Conservation (phyloP, 805 yeast genomes). For the Kluyveromyces dobzhanskii region DNA sequence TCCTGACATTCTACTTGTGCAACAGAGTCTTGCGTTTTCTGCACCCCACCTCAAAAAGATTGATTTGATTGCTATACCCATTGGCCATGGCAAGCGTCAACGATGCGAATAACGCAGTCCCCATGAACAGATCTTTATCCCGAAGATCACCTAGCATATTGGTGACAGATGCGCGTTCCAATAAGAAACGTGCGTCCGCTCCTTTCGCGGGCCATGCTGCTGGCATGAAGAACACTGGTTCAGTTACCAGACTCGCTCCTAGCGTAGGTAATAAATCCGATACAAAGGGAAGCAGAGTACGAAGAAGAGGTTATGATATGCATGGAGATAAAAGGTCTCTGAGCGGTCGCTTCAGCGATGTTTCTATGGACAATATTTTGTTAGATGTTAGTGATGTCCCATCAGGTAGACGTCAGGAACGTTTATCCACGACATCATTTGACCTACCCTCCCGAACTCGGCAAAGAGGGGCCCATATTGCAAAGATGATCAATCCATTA, state of each 20-base stretch:
- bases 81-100: neutral
- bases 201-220: slow-evolving; percentile 68
- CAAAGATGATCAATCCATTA: slow-evolving; percentile 22
- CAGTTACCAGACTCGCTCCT: neutral
- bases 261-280: neutral
- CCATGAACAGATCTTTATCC: slow-evolving; percentile 26
- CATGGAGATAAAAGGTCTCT: slow-evolving; percentile 8
- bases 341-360: slow-evolving; percentile 52
- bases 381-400: slow-evolving; percentile 83
- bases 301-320: slow-evolving; percentile 1
- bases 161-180: slow-evolving; percentile 78
- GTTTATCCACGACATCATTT: slow-evolving; percentile 31
- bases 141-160: slow-evolving; percentile 88
- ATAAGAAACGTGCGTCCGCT: slow-evolving; percentile 45
- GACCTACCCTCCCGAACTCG: slow-evolving; percentile 15
- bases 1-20: too few relatives aligned
- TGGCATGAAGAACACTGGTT: slow-evolving; percentile 12
- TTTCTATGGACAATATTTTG: slow-evolving; percentile 72
- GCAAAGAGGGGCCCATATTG: slow-evolving; percentile 11
- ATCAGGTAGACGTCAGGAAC: slow-evolving; percentile 47
- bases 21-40: too few relatives aligned
- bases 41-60: too few relatives aligned
- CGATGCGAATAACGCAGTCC: neutral
- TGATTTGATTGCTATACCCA: too few relatives aligned
- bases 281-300: neutral